A percentile compares a stretch with the other conserved stretches of the same genome.
Evolutionary conservation across 176 grass and related monocot genomes (phyloP).

Genomic region (Chloris gayana): DNA sequence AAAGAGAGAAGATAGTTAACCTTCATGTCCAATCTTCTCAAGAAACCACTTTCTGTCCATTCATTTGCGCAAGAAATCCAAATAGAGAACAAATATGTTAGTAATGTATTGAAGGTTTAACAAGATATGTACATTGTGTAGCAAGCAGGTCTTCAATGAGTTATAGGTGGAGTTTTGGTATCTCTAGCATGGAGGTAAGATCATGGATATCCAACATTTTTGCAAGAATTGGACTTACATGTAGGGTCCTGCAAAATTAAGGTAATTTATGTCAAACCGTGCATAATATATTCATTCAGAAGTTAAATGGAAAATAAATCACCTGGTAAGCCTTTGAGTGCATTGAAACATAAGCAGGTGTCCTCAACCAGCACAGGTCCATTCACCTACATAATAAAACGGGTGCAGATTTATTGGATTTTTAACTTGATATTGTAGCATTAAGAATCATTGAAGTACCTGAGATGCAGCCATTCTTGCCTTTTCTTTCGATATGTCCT

Average conservation of each 20-base stretch:
- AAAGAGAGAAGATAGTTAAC: slow-evolving; percentile 39
- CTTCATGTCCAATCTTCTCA: slow-evolving; percentile 91
- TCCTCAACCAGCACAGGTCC: slow-evolving; percentile 96
- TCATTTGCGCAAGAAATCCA: slow-evolving; percentile 29
- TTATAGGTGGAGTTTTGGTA: slow-evolving; percentile 16
- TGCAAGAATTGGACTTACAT: slow-evolving; percentile 71
- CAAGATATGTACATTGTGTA: not conserved
- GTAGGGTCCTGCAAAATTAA: slow-evolving; percentile 77
- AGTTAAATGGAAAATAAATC: slow-evolving; percentile 28
- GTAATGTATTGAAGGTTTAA: slow-evolving; percentile 14
- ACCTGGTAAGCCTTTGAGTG: slow-evolving; percentile 95
- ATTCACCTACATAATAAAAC: slow-evolving; percentile 61
- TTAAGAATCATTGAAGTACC: slow-evolving; percentile 47
- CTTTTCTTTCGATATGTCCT: slow-evolving; percentile 98
- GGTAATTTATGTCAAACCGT: slow-evolving; percentile 35
- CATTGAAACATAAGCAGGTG: slow-evolving; percentile 97
- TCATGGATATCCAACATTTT: not conserved
- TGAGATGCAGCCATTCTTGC: slow-evolving; percentile 74
- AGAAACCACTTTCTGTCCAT: slow-evolving; percentile 95
- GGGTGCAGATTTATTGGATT: slow-evolving; percentile 3
- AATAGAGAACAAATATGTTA: slow-evolving; percentile 44
- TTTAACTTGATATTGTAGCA: not conserved
- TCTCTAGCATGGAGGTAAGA: slow-evolving; percentile 13
- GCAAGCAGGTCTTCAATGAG: slow-evolving; percentile 5
- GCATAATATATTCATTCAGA: slow-evolving; percentile 29